Base-by-base conservation (phyloP, 345 rosid species). In the Brassica cretica region DNA sequence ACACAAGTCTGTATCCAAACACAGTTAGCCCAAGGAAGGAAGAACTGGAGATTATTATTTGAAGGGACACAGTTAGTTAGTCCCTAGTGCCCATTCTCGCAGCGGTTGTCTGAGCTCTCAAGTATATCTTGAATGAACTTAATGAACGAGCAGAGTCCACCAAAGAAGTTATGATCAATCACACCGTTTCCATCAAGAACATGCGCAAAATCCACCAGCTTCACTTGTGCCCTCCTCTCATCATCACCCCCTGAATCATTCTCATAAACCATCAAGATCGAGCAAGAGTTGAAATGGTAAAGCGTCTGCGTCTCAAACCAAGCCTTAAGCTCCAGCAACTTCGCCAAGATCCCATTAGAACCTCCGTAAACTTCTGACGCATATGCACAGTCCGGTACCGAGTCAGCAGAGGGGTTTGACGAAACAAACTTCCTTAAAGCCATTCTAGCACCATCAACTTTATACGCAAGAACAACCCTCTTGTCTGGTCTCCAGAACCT, bases 121-220 rank as follows among this genome's bases (percentile, higher is more conserved):
- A 53, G 24, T 53, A 53, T 53, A 53, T 53, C 60, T 53, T 53
- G 1, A 1, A 53, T 53, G 4, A 53, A 53, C 76, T 95, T 91
- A 68, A 91, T 93, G 70, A 91, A 79, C 56, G 97, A 95, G 85
- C 96, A 93, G 59, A 91, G 90, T 35, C 98, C 98, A 32, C 99
- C 98, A 81, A 93, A 77, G 88, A 91, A 93, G 79, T 93, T 95
- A 80, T 91, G 97, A 83, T 93, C 96, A 8, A 95, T 91, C 65
- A 91, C 85, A 3, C 97, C 94, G 6, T 61, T 76, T 35, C 90
- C 96, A 64, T 89, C 94, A 71, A 81, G 41, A 62, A 90, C 94
- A 84, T 95, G 98, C 8, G 99, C 94, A 72, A 95, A 95, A 87
- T 95, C 99, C 18, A 95, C 80, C 59, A 95, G 98, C 81, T 89